Evolutionary conservation across 345 rosid species (phyloP), one percentile per base, ranked within the genome.

Genomic region (Moringa oleifera): DNA sequence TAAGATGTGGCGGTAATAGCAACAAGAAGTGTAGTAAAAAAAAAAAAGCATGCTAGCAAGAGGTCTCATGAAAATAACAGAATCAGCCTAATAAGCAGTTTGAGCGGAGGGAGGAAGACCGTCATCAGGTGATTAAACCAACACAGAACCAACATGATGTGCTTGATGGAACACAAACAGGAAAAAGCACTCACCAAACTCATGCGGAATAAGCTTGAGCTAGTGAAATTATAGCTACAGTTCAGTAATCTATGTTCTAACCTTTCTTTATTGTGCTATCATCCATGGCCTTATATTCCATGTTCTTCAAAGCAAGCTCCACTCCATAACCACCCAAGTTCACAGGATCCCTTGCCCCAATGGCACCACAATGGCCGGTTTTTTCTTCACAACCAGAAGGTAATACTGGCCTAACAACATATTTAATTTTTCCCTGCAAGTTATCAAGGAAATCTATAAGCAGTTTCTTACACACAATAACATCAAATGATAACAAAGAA

Each of bases 231-330:
- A 37, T 24, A 28, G 51, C 58, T 41, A 47, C 9, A 53, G 54
- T 53, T 57, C 23, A 57, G 45, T 51, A 33, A 21, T 55, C 19
- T 22, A 49, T 65, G 46, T 70, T 51, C 72, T 66, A 57, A 91
- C 99, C 99, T 84, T 90, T 89, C 82, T 87, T 91, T 73, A 94
- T 72, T 12, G 88, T 74, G 75, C 86, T 88, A 71, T 94, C 99
- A 80, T 94, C 99, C 85, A 94, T 91, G 41, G 99, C 99, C 70
- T 94, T 94, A 65, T 94, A 94, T 76, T 94, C 97, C 99, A 94
- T 94, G 75, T 91, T 94, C 83, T 94, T 94, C 79, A 94, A 51
- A 67, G 99, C 99, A 76, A 94, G 99, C 77, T 94, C 99, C 33
- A 91, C 96, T 53, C 99, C 97, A 77, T 91, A 94, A 62, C 99